Evolutionary conservation across 805 yeast species (phyloP).

Genomic region (Naumovozyma dairenensis): DNA sequence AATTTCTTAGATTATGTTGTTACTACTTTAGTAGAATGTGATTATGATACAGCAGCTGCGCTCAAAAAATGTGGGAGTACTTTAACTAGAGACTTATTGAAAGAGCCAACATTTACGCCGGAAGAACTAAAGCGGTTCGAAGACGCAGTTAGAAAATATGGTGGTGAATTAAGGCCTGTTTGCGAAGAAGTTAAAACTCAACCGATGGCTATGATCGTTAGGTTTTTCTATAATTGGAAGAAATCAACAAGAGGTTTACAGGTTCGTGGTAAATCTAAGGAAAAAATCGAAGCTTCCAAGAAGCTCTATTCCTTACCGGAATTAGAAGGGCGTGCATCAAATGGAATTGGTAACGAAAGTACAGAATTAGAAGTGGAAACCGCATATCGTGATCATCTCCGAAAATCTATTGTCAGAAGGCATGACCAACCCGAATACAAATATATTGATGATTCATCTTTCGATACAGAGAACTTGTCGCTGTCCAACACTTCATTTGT

Average conservation of each 20-base stretch:
- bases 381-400: constrained; percentile 7
- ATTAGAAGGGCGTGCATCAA: not conserved
- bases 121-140: constrained; percentile 65
- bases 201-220: constrained; percentile 65
- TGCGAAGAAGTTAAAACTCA: constrained; percentile 63
- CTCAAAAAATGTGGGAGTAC: constrained; percentile 32
- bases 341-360: not conserved
- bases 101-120: constrained; percentile 65
- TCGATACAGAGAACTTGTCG: constrained; percentile 45
- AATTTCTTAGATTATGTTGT: constrained; percentile 74
- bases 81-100: constrained; percentile 48
- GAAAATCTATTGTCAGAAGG: constrained; percentile 2
- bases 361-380: constrained; percentile 8
- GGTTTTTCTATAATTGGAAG: constrained; percentile 88
- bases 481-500: constrained; percentile 34
- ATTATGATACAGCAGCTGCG: constrained; percentile 46
- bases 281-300: not conserved
- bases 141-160: constrained; percentile 58
- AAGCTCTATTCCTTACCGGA: not conserved
- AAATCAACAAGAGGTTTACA: constrained; percentile 64
- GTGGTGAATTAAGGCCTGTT: constrained; percentile 73
- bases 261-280: constrained; percentile 82
- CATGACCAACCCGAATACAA: constrained; percentile 14
- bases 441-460: constrained; percentile 43
- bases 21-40: constrained; percentile 39